Evolutionary conservation across 768 basidiomycete species (phyloP), one percentile per base, ranked within the genome.

Genomic region (Psilocybe cubensis): DNA sequence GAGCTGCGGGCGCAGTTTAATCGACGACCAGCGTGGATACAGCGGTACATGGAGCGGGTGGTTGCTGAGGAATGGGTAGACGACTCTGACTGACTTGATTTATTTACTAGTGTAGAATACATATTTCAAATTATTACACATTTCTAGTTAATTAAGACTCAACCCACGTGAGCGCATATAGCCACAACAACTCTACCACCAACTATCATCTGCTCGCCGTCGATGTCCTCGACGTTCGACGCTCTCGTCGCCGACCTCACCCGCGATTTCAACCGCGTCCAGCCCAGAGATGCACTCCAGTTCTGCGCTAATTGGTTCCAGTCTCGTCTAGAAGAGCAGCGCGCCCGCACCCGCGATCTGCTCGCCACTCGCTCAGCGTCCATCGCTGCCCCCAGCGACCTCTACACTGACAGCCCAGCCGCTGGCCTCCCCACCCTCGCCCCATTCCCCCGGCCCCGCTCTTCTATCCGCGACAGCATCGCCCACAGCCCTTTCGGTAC

Each of bases 241-340:
- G 75, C 79, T 40, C 89, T 98, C 61, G 79, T 97, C 61, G 81
- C 78, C 54, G 94, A 98, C 70, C 81, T 98, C 53, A 88, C 91
- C 63, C 87, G 92, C 69, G 96, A 96, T 71, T 85, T 84, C 41
- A 81, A 91, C 41, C 88, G 91, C 62, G 92, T 85, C 3, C 92
- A 94, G 70, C 95, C 96, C 20, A 87, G 84, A 65, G 96, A 98
- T 68, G 85, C 89, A 3, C 87, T 97, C 44, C 96, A 98, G 74
- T 94, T 90, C 73, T 92, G 90, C 66, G 87, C 96, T 45, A 94
- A 88, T 66, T 98, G 95, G 95, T 98, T 98, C 74, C 91, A 95
- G 70, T 81, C 83, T 59, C 85, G 92, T 54, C 79, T 96, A 48
- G 90, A 94, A 62, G 91, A 94, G 68, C 94, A 96, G 68, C 82